phyloP scores from a whole-genome alignment of 2,329 filamentous ascomycete genomes.

The Thelonectria discophora region DNA sequence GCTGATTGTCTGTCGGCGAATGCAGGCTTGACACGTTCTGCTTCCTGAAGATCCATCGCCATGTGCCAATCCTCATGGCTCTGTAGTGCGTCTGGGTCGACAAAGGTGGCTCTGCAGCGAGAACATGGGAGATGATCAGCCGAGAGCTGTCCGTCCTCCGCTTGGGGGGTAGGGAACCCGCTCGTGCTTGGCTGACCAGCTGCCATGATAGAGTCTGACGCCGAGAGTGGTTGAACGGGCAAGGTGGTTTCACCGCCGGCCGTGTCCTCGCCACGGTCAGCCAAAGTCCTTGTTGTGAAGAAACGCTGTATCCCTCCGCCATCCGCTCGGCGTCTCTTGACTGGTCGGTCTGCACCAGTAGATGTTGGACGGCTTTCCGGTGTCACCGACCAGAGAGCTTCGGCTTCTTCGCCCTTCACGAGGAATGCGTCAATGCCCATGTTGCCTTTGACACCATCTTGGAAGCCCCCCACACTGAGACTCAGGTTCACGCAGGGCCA shows the following conservation, averaged over 20 bases:
- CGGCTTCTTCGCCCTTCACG: constrained; percentile 75
- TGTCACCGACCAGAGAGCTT: constrained; percentile 43
- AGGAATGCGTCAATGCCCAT: constrained; percentile 87
- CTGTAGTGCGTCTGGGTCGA: constrained; percentile 64
- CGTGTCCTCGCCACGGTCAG: constrained; percentile 39
- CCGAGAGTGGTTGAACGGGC: constrained; percentile 21
- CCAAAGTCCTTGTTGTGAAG: constrained; percentile 56
- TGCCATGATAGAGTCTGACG: constrained; percentile 13
- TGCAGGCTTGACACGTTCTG: constrained; percentile 62
- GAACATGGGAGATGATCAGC: constrained; percentile 60
- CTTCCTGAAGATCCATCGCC: constrained; percentile 81
- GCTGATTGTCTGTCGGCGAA: constrained; percentile 51
- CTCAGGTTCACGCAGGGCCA: constrained; percentile 96
- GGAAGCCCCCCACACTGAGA: constrained; percentile 89
- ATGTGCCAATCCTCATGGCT: constrained; percentile 96
- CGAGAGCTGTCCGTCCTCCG: constrained; percentile 41
- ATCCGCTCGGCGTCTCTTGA: constrained; percentile 51
- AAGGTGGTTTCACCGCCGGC: constrained; percentile 31
- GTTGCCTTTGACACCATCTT: constrained; percentile 85
- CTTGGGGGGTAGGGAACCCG: constrained; percentile 31
- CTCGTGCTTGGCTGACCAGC: constrained; percentile 23
- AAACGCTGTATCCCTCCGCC: constrained; percentile 65
- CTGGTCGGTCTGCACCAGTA: constrained; percentile 34
- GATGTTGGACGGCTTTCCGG: constrained; percentile 34
- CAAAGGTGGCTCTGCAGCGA: constrained; percentile 71